Evolutionary conservation across 805 yeast species (phyloP).

Genomic region (Candida michaelii): DNA sequence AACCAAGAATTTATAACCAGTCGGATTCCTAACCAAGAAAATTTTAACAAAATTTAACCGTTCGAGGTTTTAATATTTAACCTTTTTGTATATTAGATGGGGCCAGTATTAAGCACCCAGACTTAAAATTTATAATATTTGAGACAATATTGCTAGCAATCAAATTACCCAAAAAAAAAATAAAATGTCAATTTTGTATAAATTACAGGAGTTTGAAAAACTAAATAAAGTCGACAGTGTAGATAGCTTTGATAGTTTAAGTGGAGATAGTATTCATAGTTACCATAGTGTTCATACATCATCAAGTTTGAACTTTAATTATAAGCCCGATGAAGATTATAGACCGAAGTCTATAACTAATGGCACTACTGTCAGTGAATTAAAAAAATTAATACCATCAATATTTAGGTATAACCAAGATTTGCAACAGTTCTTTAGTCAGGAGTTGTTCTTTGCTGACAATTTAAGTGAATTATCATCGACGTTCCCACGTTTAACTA

Average conservation of each 20-base stretch:
- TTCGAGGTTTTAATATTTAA: neutral
- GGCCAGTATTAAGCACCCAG: neutral
- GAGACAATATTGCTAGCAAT: too few relatives aligned
- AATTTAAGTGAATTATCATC: constrained; percentile 10
- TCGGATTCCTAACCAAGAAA: neutral
- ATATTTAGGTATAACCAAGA: constrained; percentile 11
- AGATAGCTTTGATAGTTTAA: neutral
- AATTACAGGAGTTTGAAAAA: constrained; percentile 1
- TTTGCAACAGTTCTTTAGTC: constrained; percentile 11
- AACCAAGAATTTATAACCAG: constrained; percentile 2
- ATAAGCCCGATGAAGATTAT: neutral
- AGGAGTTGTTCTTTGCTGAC: constrained; percentile 13
- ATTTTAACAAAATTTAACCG: neutral
- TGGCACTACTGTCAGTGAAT: constrained; percentile 10
- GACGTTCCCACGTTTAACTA: constrained; percentile 1
- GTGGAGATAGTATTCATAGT: constrained; percentile 1
- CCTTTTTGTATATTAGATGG: neutral
- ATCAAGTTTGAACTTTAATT: neutral
- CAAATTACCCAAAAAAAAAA: neutral
- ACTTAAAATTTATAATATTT: too few relatives aligned
- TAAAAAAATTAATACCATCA: constrained; percentile 11
- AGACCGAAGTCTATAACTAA: neutral
- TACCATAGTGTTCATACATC: neutral
- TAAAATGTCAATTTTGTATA: constrained; percentile 1
- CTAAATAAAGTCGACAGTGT: neutral